A percentile compares a stretch with the other conserved stretches of the same genome.
Evolutionary conservation across 2,329 filamentous ascomycete genomes (phyloP).

Genomic region (Curvularia sp.): DNA sequence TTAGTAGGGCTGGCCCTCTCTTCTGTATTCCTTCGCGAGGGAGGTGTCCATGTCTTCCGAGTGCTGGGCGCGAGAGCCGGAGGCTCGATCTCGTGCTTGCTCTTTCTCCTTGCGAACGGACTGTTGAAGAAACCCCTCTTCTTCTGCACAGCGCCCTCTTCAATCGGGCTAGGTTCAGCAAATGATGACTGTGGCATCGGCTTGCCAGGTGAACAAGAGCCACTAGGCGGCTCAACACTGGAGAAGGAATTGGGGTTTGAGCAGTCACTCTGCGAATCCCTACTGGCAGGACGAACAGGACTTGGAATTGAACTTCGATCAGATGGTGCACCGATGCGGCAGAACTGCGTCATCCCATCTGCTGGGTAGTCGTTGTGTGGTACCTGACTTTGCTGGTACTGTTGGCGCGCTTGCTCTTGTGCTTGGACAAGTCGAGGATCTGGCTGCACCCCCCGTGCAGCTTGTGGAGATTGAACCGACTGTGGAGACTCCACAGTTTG

Average conservation of each 20-base stretch:
- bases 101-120: constrained; percentile 88
- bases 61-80: constrained; percentile 51
- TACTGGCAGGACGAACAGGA: constrained; percentile 77
- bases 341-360: constrained; percentile 98
- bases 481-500: constrained; percentile 15
- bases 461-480: constrained; percentile 18
- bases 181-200: constrained; percentile 38
- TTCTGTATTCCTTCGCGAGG: constrained; percentile 49
- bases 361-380: constrained; percentile 93
- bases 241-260: constrained; percentile 89
- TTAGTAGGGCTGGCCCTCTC: constrained; percentile 53
- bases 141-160: constrained; percentile 64
- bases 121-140: constrained; percentile 91
- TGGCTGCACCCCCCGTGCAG: constrained; percentile 37
- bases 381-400: constrained; percentile 64
- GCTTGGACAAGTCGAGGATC: constrained; percentile 48
- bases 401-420: constrained; percentile 49
- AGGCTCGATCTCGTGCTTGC: constrained; percentile 76
- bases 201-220: constrained; percentile 77
- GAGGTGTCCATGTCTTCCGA: constrained; percentile 63
- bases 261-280: constrained; percentile 89
- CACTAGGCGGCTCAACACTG: constrained; percentile 79
- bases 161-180: constrained; percentile 33
- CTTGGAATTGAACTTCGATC: constrained; percentile 73
- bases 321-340: constrained; percentile 76